Evolutionary conservation across 352 stramenopile species (phyloP).

Genomic region (Pythium rhizo-oryzae): DNA sequence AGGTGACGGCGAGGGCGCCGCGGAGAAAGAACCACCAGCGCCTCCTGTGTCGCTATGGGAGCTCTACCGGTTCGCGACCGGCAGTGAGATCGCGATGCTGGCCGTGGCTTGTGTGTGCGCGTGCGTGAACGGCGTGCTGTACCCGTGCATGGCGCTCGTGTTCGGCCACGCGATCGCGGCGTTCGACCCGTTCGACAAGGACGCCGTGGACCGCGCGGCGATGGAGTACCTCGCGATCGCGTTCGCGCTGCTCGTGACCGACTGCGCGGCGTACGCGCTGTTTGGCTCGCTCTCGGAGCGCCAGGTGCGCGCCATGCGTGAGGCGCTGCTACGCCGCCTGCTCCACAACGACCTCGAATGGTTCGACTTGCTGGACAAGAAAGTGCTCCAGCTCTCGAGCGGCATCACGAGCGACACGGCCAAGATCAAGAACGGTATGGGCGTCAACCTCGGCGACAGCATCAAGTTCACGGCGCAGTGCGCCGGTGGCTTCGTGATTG

Average conservation of each 20-base stretch:
- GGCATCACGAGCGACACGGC: constrained; percentile 26
- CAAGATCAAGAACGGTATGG: constrained; percentile 41
- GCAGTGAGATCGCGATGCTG: no score
- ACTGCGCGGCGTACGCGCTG: constrained; percentile 31
- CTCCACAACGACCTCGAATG: constrained; percentile 29
- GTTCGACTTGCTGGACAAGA: constrained; percentile 26
- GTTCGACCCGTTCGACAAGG: constrained; percentile 30
- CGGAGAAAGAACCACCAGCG: no score
- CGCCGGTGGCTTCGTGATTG: constrained; percentile 34
- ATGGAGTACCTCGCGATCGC: constrained; percentile 25
- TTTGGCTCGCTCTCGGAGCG: constrained; percentile 30
- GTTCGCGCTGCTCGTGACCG: constrained; percentile 31
- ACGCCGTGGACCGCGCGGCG: constrained; percentile 21
- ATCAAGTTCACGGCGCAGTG: constrained; percentile 37
- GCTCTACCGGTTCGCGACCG: no score
- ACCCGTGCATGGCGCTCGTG: constrained; percentile 43
- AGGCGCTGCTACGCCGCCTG: constrained; percentile 18
- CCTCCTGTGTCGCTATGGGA: no score
- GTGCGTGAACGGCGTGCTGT: constrained; percentile 33
- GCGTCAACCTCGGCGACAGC: constrained; percentile 38
- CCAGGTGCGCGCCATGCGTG: constrained; percentile 24
- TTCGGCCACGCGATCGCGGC: constrained; percentile 38
- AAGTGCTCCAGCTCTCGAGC: constrained; percentile 24
- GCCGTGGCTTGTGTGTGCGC: no score
- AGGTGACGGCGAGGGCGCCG: no score